Evolutionary conservation across 306 rosid genomes (phyloP).

Genomic region (Alnus glutinosa): DNA sequence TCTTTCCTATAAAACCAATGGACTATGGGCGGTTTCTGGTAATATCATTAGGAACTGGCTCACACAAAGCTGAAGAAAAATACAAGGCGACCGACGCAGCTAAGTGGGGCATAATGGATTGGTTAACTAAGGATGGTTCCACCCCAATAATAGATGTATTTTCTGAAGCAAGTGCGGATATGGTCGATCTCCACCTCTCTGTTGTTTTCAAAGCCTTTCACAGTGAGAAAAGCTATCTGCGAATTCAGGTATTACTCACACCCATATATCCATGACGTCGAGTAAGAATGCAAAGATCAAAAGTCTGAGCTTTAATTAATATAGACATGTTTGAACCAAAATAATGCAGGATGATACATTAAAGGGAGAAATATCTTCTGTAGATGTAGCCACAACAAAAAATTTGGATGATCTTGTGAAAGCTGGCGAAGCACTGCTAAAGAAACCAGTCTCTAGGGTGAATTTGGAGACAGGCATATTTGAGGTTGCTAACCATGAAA

Average conservation of each 20-base stretch:
- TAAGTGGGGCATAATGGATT: slow-evolving; percentile 42
- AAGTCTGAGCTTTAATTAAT: background rate
- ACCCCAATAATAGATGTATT: slow-evolving; percentile 40
- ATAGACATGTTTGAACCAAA: background rate
- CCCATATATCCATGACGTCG: background rate
- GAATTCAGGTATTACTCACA: slow-evolving; percentile 34
- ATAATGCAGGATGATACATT: slow-evolving; percentile 53
- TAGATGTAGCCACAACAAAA: slow-evolving; percentile 54
- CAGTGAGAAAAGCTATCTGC: slow-evolving; percentile 31
- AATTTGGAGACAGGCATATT: slow-evolving; percentile 44
- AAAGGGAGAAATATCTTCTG: slow-evolving; percentile 37
- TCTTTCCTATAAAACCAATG: slow-evolving; percentile 32
- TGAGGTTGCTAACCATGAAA: slow-evolving; percentile 29
- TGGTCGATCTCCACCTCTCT: slow-evolving; percentile 49
- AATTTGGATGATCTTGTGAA: slow-evolving; percentile 48
- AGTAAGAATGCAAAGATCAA: background rate
- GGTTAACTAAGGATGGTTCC: slow-evolving; percentile 36
- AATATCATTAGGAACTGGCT: slow-evolving; percentile 44
- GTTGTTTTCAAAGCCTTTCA: slow-evolving; percentile 37
- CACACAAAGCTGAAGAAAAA: slow-evolving; percentile 26
- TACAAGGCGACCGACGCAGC: slow-evolving; percentile 35
- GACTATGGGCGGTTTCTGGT: slow-evolving; percentile 38
- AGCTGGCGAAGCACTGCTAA: slow-evolving; percentile 49
- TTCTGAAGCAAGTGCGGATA: slow-evolving; percentile 43
- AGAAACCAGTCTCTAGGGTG: slow-evolving; percentile 55